Conservation (phyloP, 139 green algal genomes). For the Tetradesmus obliquus region DNA sequence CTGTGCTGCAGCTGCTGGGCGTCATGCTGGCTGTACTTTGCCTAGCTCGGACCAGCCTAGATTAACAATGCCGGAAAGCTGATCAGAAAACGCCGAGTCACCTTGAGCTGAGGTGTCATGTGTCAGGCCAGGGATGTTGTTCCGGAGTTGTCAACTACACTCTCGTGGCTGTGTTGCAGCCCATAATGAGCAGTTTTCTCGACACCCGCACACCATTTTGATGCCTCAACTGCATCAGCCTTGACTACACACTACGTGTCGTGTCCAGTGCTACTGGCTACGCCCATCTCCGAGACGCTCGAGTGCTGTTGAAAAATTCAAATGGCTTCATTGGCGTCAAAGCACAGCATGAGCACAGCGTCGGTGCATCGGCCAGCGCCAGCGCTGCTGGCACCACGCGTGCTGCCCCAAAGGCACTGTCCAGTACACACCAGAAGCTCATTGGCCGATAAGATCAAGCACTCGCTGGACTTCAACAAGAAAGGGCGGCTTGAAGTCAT, state of each 20-base stretch:
- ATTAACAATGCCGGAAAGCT: no score
- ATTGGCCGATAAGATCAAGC: background rate
- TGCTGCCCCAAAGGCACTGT: background rate
- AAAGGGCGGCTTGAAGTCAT: background rate
- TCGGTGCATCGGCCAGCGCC: background rate
- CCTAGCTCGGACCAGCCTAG: background rate
- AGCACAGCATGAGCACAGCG: background rate
- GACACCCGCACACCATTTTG: background rate
- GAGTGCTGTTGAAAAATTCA: background rate
- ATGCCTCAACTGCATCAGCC: background rate
- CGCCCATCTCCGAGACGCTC: background rate
- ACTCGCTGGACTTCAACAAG: conserved; percentile 3
- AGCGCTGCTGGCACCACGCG: background rate
- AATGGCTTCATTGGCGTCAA: background rate
- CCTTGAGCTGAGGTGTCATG: background rate
- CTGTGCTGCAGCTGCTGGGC: no score
- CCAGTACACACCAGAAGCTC: background rate
- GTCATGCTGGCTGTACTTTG: no score
- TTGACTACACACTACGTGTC: background rate
- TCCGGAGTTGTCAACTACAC: background rate
- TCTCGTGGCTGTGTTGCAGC: background rate
- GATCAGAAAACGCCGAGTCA: background rate
- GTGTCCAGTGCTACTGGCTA: background rate
- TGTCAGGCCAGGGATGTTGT: background rate
- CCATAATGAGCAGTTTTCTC: background rate